Evolutionary conservation across 73 alveolate genomes (phyloP), one percentile per base, ranked within the genome.

Genomic region (Blepharisma stoltei): DNA sequence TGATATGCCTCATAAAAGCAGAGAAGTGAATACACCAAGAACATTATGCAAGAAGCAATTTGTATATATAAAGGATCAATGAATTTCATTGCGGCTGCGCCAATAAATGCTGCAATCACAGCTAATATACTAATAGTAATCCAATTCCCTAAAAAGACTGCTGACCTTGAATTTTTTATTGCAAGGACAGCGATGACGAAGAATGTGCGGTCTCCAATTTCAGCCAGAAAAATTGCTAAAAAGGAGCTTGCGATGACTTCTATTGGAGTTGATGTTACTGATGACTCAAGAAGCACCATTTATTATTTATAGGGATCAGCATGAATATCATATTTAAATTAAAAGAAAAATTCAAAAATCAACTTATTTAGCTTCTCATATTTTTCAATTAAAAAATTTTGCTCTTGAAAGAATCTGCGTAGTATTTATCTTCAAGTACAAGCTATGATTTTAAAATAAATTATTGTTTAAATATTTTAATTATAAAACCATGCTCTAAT

Each of bases 201-300:
- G 32, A 76, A 76, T 18, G 83, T 76, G 6, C 50, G 44, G 43
- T 76, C 83, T 37, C 83, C 83, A 20, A 76, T 37, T 54, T 76
- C 83, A 14, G 83, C 44, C 48, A 76, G 54, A 14, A 68, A 6
- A 6, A 68, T 54, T 32, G 83, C 38, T 23, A 76, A 43, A 54
- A 76, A 76, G 0, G 41, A 32, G 41, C 41, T 32, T 32, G 41
- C 41, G 41, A 32, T 32, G 41, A 32, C 41, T 32, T 32, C 41
- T 32, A 32, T 0, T 3, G 41, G 41, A 32, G 41, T 32, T 32
- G 41, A 32, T 32, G 41, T 32, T 32, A 32, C 41, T 32, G 41
- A 32, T 32, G 41, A 32, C 41, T 32, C 41, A 32, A 32, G 41
- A 32, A 32, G 41, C 3, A 32, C 41, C 41, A 32, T 32, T 32